Conservation (phyloP, 2,329 filamentous ascomycete genomes). For the Aspergillus ruber region DNA sequence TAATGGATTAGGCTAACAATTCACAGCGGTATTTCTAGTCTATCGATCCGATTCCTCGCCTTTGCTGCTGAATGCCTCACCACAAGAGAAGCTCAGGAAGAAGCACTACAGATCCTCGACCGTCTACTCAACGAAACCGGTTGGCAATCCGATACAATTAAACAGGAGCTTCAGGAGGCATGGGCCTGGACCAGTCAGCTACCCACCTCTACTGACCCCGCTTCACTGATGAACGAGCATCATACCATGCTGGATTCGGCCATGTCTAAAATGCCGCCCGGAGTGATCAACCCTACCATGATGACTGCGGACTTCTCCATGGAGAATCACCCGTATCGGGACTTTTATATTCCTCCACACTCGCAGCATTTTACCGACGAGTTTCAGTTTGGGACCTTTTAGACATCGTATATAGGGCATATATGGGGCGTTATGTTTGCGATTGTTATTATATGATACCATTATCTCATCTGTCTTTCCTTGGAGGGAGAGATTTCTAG, state of each 20-base stretch:
- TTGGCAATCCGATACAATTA: constrained; percentile 68
- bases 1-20: too few relatives aligned
- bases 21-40: constrained; percentile 61
- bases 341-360: constrained; percentile 66
- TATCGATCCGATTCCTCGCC: constrained; percentile 71
- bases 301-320: constrained; percentile 67
- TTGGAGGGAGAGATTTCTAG: too few relatives aligned
- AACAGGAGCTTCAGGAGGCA: constrained; percentile 62
- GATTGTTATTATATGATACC: neutral
- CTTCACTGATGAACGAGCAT: constrained; percentile 3
- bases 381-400: constrained; percentile 19
- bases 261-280: constrained; percentile 29
- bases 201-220: neutral
- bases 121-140: constrained; percentile 70
- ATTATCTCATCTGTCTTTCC: neutral
- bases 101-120: constrained; percentile 70
- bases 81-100: constrained; percentile 65
- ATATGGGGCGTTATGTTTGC: too few relatives aligned
- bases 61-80: constrained; percentile 70
- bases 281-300: constrained; percentile 64
- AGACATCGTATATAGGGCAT: constrained; percentile 1
- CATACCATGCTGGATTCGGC: constrained; percentile 15
- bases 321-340: constrained; percentile 74
- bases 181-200: constrained; percentile 62
- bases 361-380: constrained; percentile 42